A percentile compares a stretch with the other conserved stretches of the same genome.
These are phyloP conservation scores for Anisodus tanguticus DNA, from an alignment of 257 asterid genomes.

Conservation along the genomic window DNA sequence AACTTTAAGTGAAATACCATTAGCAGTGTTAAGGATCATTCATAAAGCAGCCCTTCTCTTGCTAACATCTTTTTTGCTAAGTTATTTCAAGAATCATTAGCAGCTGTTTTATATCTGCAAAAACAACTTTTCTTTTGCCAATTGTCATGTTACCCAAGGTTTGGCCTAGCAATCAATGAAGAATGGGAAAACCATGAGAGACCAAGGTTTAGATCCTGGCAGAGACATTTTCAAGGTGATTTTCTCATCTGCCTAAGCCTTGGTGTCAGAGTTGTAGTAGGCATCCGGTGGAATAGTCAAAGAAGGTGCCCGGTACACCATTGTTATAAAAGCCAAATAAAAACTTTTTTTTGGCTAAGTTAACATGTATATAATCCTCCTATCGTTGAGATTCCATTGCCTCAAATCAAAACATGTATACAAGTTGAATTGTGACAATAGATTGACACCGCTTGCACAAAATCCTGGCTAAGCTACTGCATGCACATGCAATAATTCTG, in stretches of 20 bases:
- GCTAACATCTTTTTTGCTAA: not conserved
- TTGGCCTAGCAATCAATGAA: too few species aligned
- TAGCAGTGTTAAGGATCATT: not conserved
- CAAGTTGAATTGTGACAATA: not conserved
- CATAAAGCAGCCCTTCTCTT: not conserved
- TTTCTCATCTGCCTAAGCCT: not conserved
- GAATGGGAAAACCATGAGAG: too few species aligned
- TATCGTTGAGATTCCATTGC: not conserved
- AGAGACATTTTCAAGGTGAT: not conserved
- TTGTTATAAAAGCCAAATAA: not conserved
- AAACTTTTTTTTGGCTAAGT: not conserved
- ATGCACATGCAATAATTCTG: not conserved
- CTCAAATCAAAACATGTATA: not conserved
- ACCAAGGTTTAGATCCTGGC: not conserved
- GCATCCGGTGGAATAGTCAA: not conserved
- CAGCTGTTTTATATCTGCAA: not conserved
- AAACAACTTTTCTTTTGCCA: not conserved
- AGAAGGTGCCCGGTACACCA: not conserved
- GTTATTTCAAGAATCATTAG: not conserved
- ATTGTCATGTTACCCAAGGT: not conserved
- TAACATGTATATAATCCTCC: not conserved
- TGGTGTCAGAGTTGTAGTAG: not conserved
- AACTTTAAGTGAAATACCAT: not conserved
- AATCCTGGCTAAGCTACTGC: not conserved
- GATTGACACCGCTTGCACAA: constrained; percentile 5